A percentile compares a stretch with the other conserved stretches of the same genome.
phyloP scores from a whole-genome alignment of 2,329 filamentous ascomycete species.

The Sarocladiaceae sp. region DNA sequence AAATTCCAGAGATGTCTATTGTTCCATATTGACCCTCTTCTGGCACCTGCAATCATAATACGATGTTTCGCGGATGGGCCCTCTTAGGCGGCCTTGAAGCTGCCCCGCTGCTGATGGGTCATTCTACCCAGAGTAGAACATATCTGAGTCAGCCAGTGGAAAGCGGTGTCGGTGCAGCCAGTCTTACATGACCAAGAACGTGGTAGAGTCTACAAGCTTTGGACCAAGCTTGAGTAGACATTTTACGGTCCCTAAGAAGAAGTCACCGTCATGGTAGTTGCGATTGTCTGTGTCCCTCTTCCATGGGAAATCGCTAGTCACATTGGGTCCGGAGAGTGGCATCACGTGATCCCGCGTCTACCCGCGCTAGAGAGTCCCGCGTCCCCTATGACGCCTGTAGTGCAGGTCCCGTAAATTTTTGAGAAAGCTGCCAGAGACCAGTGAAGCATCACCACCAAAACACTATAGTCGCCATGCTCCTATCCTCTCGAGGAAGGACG shows the following conservation, averaged over 20 bases:
- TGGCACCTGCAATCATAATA: slow-evolving; percentile 3
- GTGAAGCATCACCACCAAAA: not conserved
- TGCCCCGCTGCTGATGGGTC: not conserved
- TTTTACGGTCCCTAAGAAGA: too few relatives aligned
- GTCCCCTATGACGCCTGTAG: not conserved
- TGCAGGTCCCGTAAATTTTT: slow-evolving; percentile 2
- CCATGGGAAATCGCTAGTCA: too few relatives aligned
- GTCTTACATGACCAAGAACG: too few relatives aligned
- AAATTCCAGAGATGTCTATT: not conserved
- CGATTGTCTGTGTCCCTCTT: too few relatives aligned
- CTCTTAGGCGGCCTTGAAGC: not conserved
- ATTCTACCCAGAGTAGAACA: not conserved
- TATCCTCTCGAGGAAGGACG: slow-evolving; percentile 23
- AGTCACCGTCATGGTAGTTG: too few relatives aligned
- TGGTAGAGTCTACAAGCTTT: too few relatives aligned
- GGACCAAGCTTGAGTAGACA: too few relatives aligned
- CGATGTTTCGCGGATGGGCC: slow-evolving; percentile 4
- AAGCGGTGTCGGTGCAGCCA: too few relatives aligned
- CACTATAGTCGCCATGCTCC: slow-evolving; percentile 19
- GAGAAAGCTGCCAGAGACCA: not conserved
- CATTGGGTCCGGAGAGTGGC: too few relatives aligned
- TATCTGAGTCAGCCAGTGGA: not conserved
- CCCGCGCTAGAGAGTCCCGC: not conserved
- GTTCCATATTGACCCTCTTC: slow-evolving; percentile 5
- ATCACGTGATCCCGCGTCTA: slow-evolving; percentile 4